Evolutionary conservation across 495 filamentous ascomycete genomes (phyloP), one percentile per base, ranked within the genome.

Genomic region (Aspergillus conjunctus): DNA sequence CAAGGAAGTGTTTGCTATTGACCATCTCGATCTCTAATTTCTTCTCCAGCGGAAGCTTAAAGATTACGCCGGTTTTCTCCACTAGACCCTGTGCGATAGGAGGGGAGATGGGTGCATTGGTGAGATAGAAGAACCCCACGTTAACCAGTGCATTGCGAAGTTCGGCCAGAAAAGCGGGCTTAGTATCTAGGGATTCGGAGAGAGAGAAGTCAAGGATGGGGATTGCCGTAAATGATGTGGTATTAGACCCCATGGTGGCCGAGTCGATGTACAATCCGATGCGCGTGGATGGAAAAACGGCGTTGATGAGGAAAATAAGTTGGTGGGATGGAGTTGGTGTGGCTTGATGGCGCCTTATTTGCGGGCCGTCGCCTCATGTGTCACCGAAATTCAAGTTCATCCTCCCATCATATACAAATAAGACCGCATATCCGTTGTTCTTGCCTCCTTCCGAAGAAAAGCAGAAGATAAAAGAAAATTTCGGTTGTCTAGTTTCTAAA

Each of bases 51-150:
- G 92, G 88, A 51, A 97, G 81, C 57, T 92, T 83, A 69, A 97
- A 98, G 66, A 98, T 91, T 6, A 74, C 81, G 56, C 83, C 82
- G 12, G 85, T 87, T 61, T 93, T 85, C 17, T 79, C 58, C 48
- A 89, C 86, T 15, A 97, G 89, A n/a, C 82, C 72, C 30, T 84
- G 66, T 66, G 89, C 86, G 32, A 94, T 71, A 31, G 83, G 71
- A 11, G 87, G 77, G 14, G 88, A 76, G 45, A 97, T 85, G 4
- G 91, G 91, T 1, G 90, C 87, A 68, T 97, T 92, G 62, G 85
- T 86, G 53, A 98, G 83, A 66, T 98, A 98, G 56, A 97, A 78
- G 69, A 98, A 97, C 5, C 94, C 94, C 33, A 97, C 91, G 73
- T 93, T 89, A 67, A 98, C 83, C 31, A 98, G 78, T 0, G 92